Base-by-base conservation (phyloP, 129 eudicot species). In the Pulicaria dysenterica region DNA sequence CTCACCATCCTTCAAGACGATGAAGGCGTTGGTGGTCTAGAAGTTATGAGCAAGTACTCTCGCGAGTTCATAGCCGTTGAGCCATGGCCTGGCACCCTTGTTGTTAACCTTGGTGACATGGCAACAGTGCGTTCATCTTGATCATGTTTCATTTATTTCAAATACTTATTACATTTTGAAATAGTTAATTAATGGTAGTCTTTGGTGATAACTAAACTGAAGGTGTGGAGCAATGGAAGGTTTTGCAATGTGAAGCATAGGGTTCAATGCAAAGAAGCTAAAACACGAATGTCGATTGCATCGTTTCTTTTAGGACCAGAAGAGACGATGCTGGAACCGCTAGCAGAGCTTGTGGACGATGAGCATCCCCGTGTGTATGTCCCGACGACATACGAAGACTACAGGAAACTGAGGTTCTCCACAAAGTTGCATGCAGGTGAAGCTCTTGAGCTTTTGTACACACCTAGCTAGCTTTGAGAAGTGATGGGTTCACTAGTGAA, bases 201-300 rank as follows among this genome's bases (percentile, higher is more conserved):
- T 50, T 78, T 65, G 64, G 38, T 48, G 6, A 1, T 16, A 12
- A 42, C 47, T 0, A 31, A 57, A 53, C 11, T 49, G 19, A 73
- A 91, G 95, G 86, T 80, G 58, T 89, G 97, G 97, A 88, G 95
- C 78, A 91, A 88, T 67, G 97, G 95, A 31, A 82, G 88, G 47
- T 74, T 91, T 12, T 47, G 79, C 73, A 88, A 78, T 36, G 92
- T 91, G 79, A 82, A 86, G 75, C 97, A 91, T 54, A 50, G 92
- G 53, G 95, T 91, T 7, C 72, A 75, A 67, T 85, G 97, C 71
- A 82, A 80, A 69, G 90, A 81, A 76, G 85, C 91, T 15, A 86
- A 70, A 5, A 44, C 64, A 42, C 83, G 96, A 41, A 40, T 84
- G 39, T 92, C 98, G 1, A 79, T 92, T 79, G 96, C 98, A 8